These are phyloP conservation scores for Stachybotrys elegans DNA, from an alignment of 2,329 filamentous ascomycete species.

Conservation along the genomic window DNA sequence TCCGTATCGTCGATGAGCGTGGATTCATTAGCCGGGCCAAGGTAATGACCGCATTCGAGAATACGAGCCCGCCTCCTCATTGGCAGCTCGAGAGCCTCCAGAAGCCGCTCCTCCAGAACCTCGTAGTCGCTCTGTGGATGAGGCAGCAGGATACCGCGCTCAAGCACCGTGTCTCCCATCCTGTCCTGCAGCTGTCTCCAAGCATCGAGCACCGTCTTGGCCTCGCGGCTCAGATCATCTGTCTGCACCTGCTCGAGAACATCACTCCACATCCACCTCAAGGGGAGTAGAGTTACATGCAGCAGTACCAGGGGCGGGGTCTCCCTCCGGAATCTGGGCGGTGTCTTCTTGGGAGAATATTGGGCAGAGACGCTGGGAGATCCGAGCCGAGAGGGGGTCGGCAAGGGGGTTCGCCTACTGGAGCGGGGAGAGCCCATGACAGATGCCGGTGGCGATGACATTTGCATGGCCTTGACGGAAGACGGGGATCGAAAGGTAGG, in stretches of 20 bases:
- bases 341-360: slow-evolving; percentile 53
- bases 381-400: slow-evolving; percentile 51
- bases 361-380: slow-evolving; percentile 48
- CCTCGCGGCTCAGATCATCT: slow-evolving; percentile 36
- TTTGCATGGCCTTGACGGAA: slow-evolving; percentile 65
- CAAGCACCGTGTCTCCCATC: slow-evolving; percentile 65
- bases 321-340: slow-evolving; percentile 50
- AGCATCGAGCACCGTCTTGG: slow-evolving; percentile 52
- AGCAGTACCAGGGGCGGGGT: slow-evolving; percentile 68
- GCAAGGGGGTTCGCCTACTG: slow-evolving; percentile 39
- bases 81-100: slow-evolving; percentile 70
- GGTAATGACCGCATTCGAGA: slow-evolving; percentile 71
- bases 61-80: slow-evolving; percentile 60
- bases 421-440: slow-evolving; percentile 52
- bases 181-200: slow-evolving; percentile 66
- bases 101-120: slow-evolving; percentile 68
- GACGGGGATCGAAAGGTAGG: slow-evolving; percentile 66
- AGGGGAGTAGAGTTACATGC: slow-evolving; percentile 70
- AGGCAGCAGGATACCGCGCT: slow-evolving; percentile 68
- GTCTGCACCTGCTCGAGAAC: slow-evolving; percentile 41
- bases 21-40: slow-evolving; percentile 53
- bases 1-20: slow-evolving; percentile 37
- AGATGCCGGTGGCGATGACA: slow-evolving; percentile 61
- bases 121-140: slow-evolving; percentile 80
- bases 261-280: slow-evolving; percentile 60